Conservation (phyloP, 441 rosid genomes). For the Jatropha multifida region DNA sequence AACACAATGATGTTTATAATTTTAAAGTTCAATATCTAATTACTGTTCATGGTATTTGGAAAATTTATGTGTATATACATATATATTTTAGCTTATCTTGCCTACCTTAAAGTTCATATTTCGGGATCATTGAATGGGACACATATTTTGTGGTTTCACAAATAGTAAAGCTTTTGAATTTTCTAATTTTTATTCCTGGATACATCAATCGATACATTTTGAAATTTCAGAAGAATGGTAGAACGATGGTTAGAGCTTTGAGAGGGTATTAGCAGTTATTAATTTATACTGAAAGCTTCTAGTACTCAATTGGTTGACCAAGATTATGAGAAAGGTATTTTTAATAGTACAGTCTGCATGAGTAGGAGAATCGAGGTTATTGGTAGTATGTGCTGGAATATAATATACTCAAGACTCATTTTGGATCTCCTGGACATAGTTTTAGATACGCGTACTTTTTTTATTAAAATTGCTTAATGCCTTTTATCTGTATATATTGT, state of each 20-base stretch:
- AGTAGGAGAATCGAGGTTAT: not conserved
- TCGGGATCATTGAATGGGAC: not conserved
- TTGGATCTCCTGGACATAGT: not conserved
- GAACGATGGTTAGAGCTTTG: not conserved
- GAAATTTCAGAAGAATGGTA: not conserved
- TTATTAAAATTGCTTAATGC: not conserved
- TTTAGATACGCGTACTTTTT: not conserved
- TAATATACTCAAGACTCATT: not conserved
- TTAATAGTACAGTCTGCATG: not conserved
- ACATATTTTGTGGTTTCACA: not conserved
- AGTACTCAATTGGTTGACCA: not conserved
- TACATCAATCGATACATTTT: not conserved
- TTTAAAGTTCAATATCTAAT: not conserved
- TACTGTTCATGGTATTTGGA: not conserved
- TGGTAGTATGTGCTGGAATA: not conserved
- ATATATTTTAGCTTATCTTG: not conserved
- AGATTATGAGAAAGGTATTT: not conserved
- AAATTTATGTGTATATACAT: not conserved
- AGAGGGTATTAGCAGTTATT: not conserved
- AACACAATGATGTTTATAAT: not conserved
- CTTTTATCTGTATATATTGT: not conserved
- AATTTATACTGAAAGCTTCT: not conserved
- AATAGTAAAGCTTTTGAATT: not conserved
- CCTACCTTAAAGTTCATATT: not conserved
- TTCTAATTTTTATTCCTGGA: not conserved